A percentile compares a stretch with the other conserved stretches of the same genome.
phyloP scores from a whole-genome alignment of 768 basidiomycete genomes.

The Pisolithus orientalis region DNA sequence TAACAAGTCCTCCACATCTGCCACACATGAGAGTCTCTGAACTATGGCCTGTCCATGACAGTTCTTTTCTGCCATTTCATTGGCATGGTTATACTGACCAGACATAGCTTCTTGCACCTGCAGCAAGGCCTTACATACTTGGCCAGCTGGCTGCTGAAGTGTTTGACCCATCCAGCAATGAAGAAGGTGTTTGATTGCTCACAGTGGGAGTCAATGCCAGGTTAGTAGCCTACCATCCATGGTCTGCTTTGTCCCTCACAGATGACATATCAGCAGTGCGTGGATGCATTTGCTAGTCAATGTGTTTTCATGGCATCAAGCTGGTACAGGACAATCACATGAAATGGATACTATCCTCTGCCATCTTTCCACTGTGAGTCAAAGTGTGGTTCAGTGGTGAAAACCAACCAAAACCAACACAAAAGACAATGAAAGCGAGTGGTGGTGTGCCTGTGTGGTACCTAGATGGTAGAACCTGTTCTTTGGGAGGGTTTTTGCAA shows the following conservation, averaged over 20 bases:
- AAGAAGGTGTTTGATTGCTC: not conserved
- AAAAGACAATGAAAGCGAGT: no score
- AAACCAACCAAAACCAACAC: no score
- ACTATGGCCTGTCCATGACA: no score
- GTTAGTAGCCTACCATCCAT: not conserved
- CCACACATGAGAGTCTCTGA: not conserved
- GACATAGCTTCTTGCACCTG: not conserved
- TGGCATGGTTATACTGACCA: no score
- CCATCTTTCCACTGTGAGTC: conserved; percentile 33
- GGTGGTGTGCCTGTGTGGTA: no score
- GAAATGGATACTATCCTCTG: conserved; percentile 40
- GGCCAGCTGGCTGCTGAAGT: not conserved
- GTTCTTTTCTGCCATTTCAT: no score
- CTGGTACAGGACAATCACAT: conserved; percentile 34
- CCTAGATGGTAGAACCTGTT: no score
- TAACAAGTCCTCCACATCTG: no score
- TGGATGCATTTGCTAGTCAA: conserved; percentile 2
- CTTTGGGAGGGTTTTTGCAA: no score
- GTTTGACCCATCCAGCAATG: not conserved
- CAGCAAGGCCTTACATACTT: not conserved
- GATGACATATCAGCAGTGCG: not conserved
- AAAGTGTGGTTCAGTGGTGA: no score
- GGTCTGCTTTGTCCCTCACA: not conserved
- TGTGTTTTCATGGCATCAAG: conserved; percentile 6
- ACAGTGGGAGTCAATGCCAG: not conserved